Evolutionary conservation across 2,329 filamentous ascomycete genomes (phyloP), one percentile per base, ranked within the genome.

Genomic region (Teratosphaeria destructans): DNA sequence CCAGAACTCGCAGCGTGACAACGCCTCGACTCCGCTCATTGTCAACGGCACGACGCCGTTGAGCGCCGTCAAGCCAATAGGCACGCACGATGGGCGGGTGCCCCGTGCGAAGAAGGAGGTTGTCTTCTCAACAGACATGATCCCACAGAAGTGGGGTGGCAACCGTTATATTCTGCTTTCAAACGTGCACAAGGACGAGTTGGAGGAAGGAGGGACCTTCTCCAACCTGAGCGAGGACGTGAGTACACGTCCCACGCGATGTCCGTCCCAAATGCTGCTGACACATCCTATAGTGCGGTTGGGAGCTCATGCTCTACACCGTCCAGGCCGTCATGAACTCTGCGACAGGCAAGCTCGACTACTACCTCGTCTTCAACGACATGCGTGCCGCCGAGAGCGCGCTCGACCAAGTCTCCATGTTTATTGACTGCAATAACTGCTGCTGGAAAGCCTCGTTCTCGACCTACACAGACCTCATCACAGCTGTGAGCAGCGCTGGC

Each of bases 61-160:
- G 27, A 5, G 49, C 16, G 54, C 47, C 47, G 60, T 61, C 58
- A 49, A 61, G 59, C 63, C 63, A 7, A 64, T 68, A 49, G 67
- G 66, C 54, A 66, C 64, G 27, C 61, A 54, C n/a, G 47, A 56
- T 23, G 47, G 23, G 1, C 39, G 59, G 10, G 56, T 29, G 12
- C 34, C 58, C n/a, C 29, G 19, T 11, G 59, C 62, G 23, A 49
- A 49, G 43, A 49, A 49, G 43, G 16, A 49, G n/a, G n/a, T 23
- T 5, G 34, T 29, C 55, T 70, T 67, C 66, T 68, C 66, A 47
- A 69, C 65, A 8, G 67, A 70, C 60, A 55, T 58, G 7, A 64
- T 62, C 26, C 54, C 57, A 12, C 34, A 57, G 7, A 47, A 57
- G 5, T 5, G 23, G 26, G 63, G 64, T 11, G 65, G 64, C 43